These are phyloP conservation scores for Xylaria sp. DNA, from an alignment of 2,329 filamentous ascomycete species.

Conservation along the genomic window DNA sequence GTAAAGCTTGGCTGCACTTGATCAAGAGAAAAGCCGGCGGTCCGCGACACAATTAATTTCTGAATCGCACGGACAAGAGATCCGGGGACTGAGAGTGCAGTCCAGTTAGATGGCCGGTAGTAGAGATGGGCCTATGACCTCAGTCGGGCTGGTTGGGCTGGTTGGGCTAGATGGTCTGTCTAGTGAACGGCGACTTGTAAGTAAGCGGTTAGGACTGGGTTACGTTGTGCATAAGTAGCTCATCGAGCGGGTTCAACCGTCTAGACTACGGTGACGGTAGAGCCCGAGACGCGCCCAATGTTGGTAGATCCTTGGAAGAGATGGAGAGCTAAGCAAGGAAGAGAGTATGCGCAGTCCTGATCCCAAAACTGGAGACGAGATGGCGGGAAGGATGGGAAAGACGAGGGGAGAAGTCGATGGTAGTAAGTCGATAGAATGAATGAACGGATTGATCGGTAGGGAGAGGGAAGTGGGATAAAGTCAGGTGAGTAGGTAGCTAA, in stretches of 20 bases:
- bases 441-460: too few species aligned
- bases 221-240: constrained; percentile 1
- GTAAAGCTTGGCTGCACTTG: background rate
- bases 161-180: background rate
- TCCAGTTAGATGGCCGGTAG: constrained; percentile 2
- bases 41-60: constrained; percentile 7
- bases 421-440: too few species aligned
- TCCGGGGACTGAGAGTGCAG: constrained; percentile 6
- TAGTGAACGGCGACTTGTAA: constrained; percentile 9
- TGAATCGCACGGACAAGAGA: background rate
- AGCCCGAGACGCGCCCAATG: constrained; percentile 2
- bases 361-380: background rate
- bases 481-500: background rate
- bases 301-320: background rate
- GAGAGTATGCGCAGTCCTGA: too few species aligned
- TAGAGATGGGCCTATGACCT: background rate
- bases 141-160: background rate
- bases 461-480: too few species aligned
- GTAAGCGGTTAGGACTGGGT: background rate
- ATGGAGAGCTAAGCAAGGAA: background rate
- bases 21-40: background rate
- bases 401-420: too few species aligned
- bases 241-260: constrained; percentile 16
- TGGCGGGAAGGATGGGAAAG: too few species aligned
- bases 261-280: constrained; percentile 5